These are phyloP conservation scores for Stylonectria norvegica DNA, from an alignment of 2,329 filamentous ascomycete genomes.

Conservation along the genomic window DNA sequence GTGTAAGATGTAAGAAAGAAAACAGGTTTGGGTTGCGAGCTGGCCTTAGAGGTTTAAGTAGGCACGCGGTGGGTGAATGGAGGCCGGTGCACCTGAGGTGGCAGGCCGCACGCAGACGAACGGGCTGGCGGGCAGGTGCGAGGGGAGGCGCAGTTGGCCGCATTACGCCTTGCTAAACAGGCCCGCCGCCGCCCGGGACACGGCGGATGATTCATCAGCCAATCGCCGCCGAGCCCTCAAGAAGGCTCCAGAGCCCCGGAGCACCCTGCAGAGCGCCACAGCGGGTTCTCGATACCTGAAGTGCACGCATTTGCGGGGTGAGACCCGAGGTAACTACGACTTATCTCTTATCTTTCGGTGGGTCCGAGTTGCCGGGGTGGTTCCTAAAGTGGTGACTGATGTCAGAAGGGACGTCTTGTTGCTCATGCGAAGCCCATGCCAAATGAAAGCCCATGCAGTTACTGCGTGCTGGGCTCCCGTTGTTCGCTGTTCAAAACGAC, in stretches of 20 bases:
- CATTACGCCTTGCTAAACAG: constrained; percentile 19
- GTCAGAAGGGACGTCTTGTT: constrained; percentile 13
- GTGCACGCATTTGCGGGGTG: constrained; percentile 2
- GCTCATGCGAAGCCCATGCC: too few species aligned
- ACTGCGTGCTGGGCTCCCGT: neutral
- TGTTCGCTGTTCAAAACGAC: neutral
- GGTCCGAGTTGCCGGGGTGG: constrained; percentile 8
- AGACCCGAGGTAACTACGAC: constrained; percentile 19
- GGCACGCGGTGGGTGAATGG: constrained; percentile 16
- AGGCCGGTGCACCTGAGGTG: constrained; percentile 25
- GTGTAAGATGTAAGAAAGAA: constrained; percentile 16
- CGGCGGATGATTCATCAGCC: constrained; percentile 38
- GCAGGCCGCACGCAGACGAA: constrained; percentile 26
- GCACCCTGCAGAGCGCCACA: constrained; percentile 21
- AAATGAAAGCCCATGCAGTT: too few species aligned
- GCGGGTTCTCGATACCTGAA: constrained; percentile 21
- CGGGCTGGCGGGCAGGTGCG: constrained; percentile 13
- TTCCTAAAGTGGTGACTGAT: constrained; percentile 10
- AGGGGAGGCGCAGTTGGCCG: constrained; percentile 20
- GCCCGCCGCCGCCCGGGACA: constrained; percentile 11
- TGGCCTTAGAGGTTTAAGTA: constrained; percentile 33
- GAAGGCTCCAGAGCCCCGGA: constrained; percentile 40
- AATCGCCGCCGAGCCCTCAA: constrained; percentile 22
- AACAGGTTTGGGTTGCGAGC: constrained; percentile 1
- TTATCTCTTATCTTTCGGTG: constrained; percentile 14